Percentiles rank a stretch among this genome's conserved stretches.
phyloP scores from a whole-genome alignment of 1,139 yeast species.

The Suhomyces chickasaworum region DNA sequence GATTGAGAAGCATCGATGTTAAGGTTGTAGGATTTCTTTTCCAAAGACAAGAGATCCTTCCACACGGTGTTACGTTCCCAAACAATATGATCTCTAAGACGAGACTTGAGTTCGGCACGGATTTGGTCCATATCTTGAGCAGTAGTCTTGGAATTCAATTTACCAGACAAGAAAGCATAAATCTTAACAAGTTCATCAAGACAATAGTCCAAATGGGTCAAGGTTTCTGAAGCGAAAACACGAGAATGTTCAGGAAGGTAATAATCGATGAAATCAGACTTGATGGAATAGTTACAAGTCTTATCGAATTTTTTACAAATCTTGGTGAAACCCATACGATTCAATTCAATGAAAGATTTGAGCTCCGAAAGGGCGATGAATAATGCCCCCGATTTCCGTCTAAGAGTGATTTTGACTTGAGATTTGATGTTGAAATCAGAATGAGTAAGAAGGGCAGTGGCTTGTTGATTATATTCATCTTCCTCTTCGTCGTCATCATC shows the following conservation, averaged over 20 bases:
- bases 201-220: conserved; percentile 46
- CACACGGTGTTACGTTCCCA: conserved; percentile 98
- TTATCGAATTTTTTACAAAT: conserved; percentile 91
- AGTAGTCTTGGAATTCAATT: conserved; percentile 31
- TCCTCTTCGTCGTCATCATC: conserved; percentile 44
- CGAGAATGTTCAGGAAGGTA: conserved; percentile 46
- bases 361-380: conserved; percentile 82
- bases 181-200: conserved; percentile 51
- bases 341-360: conserved; percentile 77
- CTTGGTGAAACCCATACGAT: conserved; percentile 84
- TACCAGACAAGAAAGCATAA: conserved; percentile 48
- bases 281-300: conserved; percentile 63
- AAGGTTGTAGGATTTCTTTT: conserved; percentile 54
- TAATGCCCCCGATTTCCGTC: conserved; percentile 62
- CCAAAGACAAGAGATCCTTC: conserved; percentile 93
- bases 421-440: conserved; percentile 49
- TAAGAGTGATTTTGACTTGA: conserved; percentile 66
- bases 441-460: conserved; percentile 46
- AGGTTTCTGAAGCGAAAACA: conserved; percentile 50
- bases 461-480: conserved; percentile 34
- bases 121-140: conserved; percentile 50
- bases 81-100: conserved; percentile 86
- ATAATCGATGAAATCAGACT: conserved; percentile 50
- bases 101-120: conserved; percentile 67
- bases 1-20: conserved; percentile 32